phyloP scores from a whole-genome alignment of 2,329 filamentous ascomycete genomes.

The Claviceps arundinis region DNA sequence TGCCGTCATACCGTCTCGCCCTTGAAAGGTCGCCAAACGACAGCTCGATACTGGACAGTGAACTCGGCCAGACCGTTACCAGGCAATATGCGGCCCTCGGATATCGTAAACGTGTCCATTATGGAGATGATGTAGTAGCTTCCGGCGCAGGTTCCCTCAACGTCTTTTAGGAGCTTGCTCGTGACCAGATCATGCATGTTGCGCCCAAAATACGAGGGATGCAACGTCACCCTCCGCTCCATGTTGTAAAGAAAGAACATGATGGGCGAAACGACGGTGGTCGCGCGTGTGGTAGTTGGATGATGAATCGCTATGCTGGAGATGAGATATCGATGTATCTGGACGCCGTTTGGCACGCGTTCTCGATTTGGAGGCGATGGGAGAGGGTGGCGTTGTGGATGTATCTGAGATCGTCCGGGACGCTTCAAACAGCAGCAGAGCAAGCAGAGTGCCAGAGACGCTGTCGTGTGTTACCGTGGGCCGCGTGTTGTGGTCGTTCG shows the following conservation, averaged over 20 bases:
- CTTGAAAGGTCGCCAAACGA: slow-evolving; percentile 96
- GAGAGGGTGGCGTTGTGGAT: not conserved
- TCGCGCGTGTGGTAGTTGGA: not conserved
- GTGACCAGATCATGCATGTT: slow-evolving; percentile 88
- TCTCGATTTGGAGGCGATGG: not conserved
- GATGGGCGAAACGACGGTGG: slow-evolving; percentile 13
- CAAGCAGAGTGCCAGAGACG: too few relatives aligned
- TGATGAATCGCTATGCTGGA: not conserved
- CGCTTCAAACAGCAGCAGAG: too few relatives aligned
- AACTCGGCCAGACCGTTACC: slow-evolving; percentile 89
- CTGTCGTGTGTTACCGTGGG: too few relatives aligned
- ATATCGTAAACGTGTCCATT: slow-evolving; percentile 92
- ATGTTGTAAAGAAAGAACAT: slow-evolving; percentile 99
- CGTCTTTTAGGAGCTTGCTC: slow-evolving; percentile 77
- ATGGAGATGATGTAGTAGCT: slow-evolving; percentile 97
- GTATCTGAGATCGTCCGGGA: not conserved
- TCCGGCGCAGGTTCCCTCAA: slow-evolving; percentile 89
- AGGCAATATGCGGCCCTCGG: slow-evolving; percentile 81
- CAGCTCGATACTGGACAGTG: slow-evolving; percentile 85
- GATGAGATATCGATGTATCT: not conserved
- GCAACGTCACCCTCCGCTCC: slow-evolving; percentile 85
- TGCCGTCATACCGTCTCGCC: slow-evolving; percentile 71
- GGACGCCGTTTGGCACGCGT: not conserved
- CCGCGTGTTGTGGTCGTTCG: not conserved
- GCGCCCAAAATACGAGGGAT: slow-evolving; percentile 92